Conservation (phyloP, 164 flowering plant genomes). For the Vitis riparia region DNA sequence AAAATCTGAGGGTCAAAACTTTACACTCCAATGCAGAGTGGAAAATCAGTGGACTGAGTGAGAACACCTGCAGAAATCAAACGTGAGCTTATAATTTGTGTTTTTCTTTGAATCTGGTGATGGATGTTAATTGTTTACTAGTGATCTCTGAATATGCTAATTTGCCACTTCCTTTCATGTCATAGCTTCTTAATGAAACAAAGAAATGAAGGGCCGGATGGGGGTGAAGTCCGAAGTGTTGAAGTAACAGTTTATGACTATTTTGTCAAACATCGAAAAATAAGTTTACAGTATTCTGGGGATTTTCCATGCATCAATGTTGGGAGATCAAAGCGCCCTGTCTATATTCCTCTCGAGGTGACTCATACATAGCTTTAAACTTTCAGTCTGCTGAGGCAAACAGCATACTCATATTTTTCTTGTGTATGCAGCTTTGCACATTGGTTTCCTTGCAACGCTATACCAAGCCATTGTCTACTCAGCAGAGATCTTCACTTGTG, state of each 20-base stretch:
- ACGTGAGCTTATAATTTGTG: background rate
- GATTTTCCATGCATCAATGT: conserved; percentile 67
- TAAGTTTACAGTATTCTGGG: conserved; percentile 40
- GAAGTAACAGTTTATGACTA: conserved; percentile 68
- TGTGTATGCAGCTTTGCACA: conserved; percentile 30
- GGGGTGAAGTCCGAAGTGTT: conserved; percentile 8
- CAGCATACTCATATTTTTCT: background rate
- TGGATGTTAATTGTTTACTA: too few species aligned
- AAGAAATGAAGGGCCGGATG: conserved; percentile 7
- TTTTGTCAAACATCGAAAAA: conserved; percentile 43
- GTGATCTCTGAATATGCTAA: too few species aligned
- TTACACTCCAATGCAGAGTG: background rate
- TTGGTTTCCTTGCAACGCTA: conserved; percentile 47
- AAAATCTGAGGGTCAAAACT: background rate
- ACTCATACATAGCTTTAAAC: background rate
- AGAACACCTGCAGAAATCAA: background rate
- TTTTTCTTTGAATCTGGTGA: too few species aligned
- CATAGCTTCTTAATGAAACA: conserved; percentile 21
- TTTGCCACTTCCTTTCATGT: background rate
- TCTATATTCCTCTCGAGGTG: conserved; percentile 69
- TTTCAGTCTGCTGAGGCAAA: conserved; percentile 28
- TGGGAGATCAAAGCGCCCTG: conserved; percentile 67
- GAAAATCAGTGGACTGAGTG: background rate
- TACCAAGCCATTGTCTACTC: conserved; percentile 35
- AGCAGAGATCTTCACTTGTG: conserved; percentile 41